Percentiles rank a stretch among this genome's conserved stretches.
These are phyloP conservation scores for Fusarium sp. DNA, from an alignment of 2,329 filamentous ascomycete genomes.

Conservation along the genomic window DNA sequence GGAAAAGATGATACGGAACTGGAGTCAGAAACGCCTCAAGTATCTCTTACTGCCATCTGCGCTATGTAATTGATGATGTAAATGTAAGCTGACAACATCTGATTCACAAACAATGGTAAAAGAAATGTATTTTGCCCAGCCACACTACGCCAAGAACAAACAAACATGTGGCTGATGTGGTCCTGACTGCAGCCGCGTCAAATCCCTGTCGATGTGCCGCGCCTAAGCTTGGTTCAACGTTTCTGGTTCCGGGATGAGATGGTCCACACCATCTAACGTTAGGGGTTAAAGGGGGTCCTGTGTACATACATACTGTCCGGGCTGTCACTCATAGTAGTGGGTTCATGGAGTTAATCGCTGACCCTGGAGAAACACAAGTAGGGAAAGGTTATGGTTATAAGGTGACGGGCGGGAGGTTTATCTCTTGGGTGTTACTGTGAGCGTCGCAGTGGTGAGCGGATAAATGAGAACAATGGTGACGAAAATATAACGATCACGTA, in stretches of 20 bases:
- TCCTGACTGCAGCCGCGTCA: conserved; percentile 44
- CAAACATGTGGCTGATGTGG: conserved; percentile 45
- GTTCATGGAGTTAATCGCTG: conserved; percentile 20
- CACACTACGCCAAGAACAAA: conserved; percentile 38
- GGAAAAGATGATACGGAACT: too few relatives aligned
- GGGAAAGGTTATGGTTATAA: not conserved
- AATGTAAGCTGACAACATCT: not conserved
- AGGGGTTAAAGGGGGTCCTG: conserved; percentile 28
- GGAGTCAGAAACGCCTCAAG: too few relatives aligned
- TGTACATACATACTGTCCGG: not conserved
- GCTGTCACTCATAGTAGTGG: conserved; percentile 6
- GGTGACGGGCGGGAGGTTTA: too few relatives aligned
- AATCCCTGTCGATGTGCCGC: conserved; percentile 49
- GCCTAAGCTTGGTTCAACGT: conserved; percentile 52
- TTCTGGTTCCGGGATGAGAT: conserved; percentile 42
- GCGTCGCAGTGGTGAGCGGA: conserved; percentile 13
- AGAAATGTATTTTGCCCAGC: not conserved
- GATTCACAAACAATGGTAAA: not conserved
- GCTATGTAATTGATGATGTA: too few relatives aligned
- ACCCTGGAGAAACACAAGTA: conserved; percentile 4
- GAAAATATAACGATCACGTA: not conserved
- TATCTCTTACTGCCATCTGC: too few relatives aligned
- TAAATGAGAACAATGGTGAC: conserved; percentile 21
- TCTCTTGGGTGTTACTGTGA: not conserved
- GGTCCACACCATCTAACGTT: conserved; percentile 24